Conservation (phyloP, 148 eudicot species). For the Vaccinium darrowii region DNA sequence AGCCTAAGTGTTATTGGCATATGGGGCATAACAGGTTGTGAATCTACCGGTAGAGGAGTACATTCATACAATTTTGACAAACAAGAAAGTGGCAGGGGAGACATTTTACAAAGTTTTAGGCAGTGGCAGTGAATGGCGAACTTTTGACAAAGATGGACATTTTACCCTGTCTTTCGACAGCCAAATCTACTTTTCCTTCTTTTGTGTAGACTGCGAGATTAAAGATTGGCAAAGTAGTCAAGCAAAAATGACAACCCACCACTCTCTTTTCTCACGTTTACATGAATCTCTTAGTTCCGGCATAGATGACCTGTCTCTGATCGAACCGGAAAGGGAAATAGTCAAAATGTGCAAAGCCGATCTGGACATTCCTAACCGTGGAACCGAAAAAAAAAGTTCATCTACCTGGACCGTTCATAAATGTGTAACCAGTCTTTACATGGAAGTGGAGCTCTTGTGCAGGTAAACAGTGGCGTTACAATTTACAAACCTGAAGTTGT, state of each 20-base stretch:
- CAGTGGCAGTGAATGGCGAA: background rate
- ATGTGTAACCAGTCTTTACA: too few species aligned
- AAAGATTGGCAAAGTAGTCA: background rate
- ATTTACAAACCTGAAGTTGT: background rate
- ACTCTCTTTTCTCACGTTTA: background rate
- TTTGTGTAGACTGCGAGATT: background rate
- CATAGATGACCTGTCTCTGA: too few species aligned
- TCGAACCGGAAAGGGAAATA: too few species aligned
- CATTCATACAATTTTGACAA: too few species aligned
- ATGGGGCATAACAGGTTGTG: background rate
- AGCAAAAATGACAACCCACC: background rate
- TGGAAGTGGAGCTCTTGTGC: too few species aligned
- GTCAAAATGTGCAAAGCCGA: too few species aligned
- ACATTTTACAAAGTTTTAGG: background rate
- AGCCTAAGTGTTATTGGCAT: too few species aligned
- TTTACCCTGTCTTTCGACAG: background rate
- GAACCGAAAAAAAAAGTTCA: background rate
- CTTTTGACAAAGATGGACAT: slow-evolving; percentile 8
- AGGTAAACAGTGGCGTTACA: too few species aligned
- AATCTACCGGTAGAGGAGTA: background rate
- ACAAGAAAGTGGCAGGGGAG: background rate
- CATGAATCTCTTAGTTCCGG: background rate
- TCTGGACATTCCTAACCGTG: too few species aligned
- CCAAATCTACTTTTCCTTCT: background rate
- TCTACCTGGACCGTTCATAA: too few species aligned